phyloP scores from a whole-genome alignment of 768 basidiomycete genomes.

The Phlebiopsis flavidoalba region DNA sequence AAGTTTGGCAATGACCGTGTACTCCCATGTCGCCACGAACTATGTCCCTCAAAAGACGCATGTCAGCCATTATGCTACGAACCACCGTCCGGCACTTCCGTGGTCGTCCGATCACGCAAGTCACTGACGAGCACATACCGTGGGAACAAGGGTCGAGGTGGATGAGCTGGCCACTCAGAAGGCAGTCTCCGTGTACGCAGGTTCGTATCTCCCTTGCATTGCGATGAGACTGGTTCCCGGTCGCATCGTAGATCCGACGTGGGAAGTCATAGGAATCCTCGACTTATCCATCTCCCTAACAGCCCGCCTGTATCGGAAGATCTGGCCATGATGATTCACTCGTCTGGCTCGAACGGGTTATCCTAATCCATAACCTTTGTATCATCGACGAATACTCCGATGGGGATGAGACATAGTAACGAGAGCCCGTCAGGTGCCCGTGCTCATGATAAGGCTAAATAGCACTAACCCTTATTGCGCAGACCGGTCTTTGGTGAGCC shows the following conservation, averaged over 20 bases:
- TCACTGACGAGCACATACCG: conserved; percentile 22
- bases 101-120: conserved; percentile 7
- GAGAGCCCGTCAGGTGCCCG: too few relatives aligned
- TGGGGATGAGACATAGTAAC: conserved; percentile 7
- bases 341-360: conserved; percentile 12
- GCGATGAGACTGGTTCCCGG: conserved; percentile 12
- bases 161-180: conserved; percentile 15
- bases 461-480: background rate
- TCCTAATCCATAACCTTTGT: conserved; percentile 9
- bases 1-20: too few relatives aligned
- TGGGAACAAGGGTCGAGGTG: conserved; percentile 31
- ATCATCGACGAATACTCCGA: conserved; percentile 1
- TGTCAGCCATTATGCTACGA: conserved; percentile 5
- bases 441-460: background rate
- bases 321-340: conserved; percentile 3
- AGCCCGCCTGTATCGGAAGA: background rate
- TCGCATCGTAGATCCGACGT: background rate
- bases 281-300: background rate
- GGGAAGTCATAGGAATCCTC: background rate
- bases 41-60: conserved; percentile 11
- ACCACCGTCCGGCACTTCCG: conserved; percentile 1
- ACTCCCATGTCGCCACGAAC: conserved; percentile 17
- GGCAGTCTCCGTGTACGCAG: background rate
- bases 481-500: conserved; percentile 6
- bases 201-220: conserved; percentile 9